phyloP scores from a whole-genome alignment of 148 eudicot species.

The Fagopyrum esculentum region DNA sequence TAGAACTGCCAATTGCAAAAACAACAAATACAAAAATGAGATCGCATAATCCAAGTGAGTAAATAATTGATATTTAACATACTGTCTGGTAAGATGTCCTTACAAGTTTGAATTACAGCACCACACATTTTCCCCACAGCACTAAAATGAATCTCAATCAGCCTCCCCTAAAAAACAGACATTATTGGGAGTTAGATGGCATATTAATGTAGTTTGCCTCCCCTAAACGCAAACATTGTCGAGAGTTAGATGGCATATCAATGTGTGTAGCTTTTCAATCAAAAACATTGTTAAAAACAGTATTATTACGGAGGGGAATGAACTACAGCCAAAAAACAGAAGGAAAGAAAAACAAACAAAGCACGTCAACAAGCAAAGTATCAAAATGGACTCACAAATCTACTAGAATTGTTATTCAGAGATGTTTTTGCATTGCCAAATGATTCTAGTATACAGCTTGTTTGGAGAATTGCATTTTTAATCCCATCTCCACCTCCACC shows the following conservation, averaged over 20 bases:
- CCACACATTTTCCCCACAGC: conserved; percentile 67
- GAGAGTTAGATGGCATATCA: neutral
- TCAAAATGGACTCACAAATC: conserved; percentile 55
- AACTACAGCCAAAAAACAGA: neutral
- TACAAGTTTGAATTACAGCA: conserved; percentile 85
- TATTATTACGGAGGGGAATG: neutral
- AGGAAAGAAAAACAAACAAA: neutral
- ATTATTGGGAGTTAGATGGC: neutral
- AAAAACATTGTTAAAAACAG: neutral
- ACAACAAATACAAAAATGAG: conserved; percentile 3
- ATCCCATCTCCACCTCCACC: conserved; percentile 68
- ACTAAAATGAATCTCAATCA: conserved; percentile 79
- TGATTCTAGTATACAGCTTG: conserved; percentile 76
- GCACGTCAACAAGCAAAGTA: neutral
- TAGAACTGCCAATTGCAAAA: conserved; percentile 39
- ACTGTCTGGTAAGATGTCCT: conserved; percentile 22
- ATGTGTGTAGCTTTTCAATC: neutral
- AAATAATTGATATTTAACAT: neutral
- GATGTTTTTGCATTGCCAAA: conserved; percentile 96
- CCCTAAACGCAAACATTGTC: conserved; percentile 48
- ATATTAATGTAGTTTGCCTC: conserved; percentile 24
- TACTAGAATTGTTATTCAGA: conserved; percentile 79
- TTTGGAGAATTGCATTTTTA: conserved; percentile 61
- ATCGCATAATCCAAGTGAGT: conserved; percentile 20
- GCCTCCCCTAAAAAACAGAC: conserved; percentile 68